phyloP scores from a whole-genome alignment of 2,329 filamentous ascomycete genomes.

The Emmonsiellopsis sp. region DNA sequence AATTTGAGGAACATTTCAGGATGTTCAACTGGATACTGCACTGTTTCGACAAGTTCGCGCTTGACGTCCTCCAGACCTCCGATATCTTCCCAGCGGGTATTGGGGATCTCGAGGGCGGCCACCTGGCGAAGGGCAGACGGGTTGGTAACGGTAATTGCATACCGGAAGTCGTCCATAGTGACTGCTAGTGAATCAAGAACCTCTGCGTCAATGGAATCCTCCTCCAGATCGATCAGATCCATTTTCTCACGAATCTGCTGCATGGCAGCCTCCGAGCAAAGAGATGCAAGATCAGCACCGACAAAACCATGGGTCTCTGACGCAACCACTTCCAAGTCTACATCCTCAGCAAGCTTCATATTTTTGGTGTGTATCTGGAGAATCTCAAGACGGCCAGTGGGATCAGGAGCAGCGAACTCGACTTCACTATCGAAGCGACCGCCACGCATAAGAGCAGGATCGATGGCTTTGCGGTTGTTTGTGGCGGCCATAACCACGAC shows the following conservation, averaged over 20 bases:
- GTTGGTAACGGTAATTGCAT: slow-evolving; percentile 95
- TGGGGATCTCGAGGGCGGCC: slow-evolving; percentile 97
- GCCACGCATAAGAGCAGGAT: slow-evolving; percentile 93
- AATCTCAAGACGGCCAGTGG: slow-evolving; percentile 96
- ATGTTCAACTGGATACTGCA: slow-evolving; percentile 98
- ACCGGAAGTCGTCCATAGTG: slow-evolving; percentile 99
- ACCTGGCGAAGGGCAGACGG: slow-evolving; percentile 97
- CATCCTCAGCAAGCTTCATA: slow-evolving; percentile 97
- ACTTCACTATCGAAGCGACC: slow-evolving; percentile 98
- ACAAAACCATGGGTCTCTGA: slow-evolving; percentile 98
- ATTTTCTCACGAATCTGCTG: slow-evolving; percentile 99
- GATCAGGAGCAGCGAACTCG: slow-evolving; percentile 95
- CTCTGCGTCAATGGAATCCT: slow-evolving; percentile 98
- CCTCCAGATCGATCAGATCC: slow-evolving; percentile 97
- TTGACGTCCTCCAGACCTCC: slow-evolving; percentile 97
- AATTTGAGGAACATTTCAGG: slow-evolving; percentile 99
- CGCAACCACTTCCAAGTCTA: slow-evolving; percentile 93
- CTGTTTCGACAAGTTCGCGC: slow-evolving; percentile 97
- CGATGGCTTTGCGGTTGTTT: slow-evolving; percentile 97
- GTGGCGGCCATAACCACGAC: slow-evolving; percentile 99
- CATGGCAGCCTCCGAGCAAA: slow-evolving; percentile 99
- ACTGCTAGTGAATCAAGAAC: slow-evolving; percentile 96
- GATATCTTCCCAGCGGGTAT: slow-evolving; percentile 99
- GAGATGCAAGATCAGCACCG: slow-evolving; percentile 93
- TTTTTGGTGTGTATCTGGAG: slow-evolving; percentile 99